Evolutionary conservation across 768 basidiomycete species (phyloP), one percentile per base, ranked within the genome.

Genomic region (Lentinula aciculospora): DNA sequence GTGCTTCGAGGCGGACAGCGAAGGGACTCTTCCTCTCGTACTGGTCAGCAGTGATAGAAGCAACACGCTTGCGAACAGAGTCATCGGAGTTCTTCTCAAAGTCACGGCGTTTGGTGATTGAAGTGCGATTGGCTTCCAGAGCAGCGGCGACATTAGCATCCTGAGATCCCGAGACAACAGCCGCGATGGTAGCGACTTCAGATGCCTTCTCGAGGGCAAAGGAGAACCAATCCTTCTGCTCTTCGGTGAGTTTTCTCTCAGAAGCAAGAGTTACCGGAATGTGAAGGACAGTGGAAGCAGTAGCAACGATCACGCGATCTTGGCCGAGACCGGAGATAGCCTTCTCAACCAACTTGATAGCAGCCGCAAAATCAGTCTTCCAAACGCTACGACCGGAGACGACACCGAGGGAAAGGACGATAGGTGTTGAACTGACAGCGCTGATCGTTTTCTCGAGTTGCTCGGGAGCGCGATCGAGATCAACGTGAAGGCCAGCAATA

Each of bases 321-420:
- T 80, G 74, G 59, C 95, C 94, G 66, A 98, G 87, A 40, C 77
- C 79, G 54, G 86, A 84, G 65, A 97, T 77, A 47, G 92, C 94
- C 72, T 86, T 89, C 77, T 95, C 87, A 57, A 83, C 92, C 47
- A 83, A 75, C 71, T 87, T 86, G 75, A 94, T 82, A 58, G 92
- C 87, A 56, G 84, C 85, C 62, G 80, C 77, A 66, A 98, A 87
- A 75, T 98, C 95, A 61, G 85, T 88, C 85, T 98, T 99, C 97
- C 97, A 99, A 79, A 99, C 92, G 82, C 98, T 98, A 70, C 97
- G 94, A 56, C 97, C 97, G 45, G 97, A 98, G 62, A 99, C 91
- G 61, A 98, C 72, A 74, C 97, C 97, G 61, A 98, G 86, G 39
- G 97, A 98, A 53, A 99, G 82, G 62, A 87, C 68, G 61, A 94